Percentiles rank a stretch among this genome's conserved stretches.
phyloP scores from a whole-genome alignment of 228 moss, liverwort and hornwort species.

The Sphagnum magellanicum region DNA sequence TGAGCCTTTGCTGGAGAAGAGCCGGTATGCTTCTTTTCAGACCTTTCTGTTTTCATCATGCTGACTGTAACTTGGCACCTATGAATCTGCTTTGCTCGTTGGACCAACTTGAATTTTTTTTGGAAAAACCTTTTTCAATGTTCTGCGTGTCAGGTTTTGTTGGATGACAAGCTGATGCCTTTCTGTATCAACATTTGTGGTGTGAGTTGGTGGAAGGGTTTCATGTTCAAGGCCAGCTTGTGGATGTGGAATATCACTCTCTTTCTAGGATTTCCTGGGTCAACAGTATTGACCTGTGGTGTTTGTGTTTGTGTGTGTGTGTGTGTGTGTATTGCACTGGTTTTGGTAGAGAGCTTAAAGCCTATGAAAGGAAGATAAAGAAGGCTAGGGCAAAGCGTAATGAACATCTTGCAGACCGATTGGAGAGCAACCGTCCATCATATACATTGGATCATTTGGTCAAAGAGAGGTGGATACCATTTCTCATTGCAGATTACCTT shows the following conservation, averaged over 20 bases:
- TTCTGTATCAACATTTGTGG: too few relatives aligned
- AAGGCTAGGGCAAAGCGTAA: constrained; percentile 83
- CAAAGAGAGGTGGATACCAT: constrained; percentile 42
- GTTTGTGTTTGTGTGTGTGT: neutral
- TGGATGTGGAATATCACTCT: too few relatives aligned
- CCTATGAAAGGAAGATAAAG: constrained; percentile 76
- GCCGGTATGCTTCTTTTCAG: constrained; percentile 19
- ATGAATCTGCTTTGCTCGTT: neutral
- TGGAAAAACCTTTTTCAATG: neutral
- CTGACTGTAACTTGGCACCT: neutral
- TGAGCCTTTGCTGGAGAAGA: constrained; percentile 72
- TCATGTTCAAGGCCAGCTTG: too few relatives aligned
- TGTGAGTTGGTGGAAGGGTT: too few relatives aligned
- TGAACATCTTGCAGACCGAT: constrained; percentile 56
- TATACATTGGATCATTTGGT: constrained; percentile 79
- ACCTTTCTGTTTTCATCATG: neutral
- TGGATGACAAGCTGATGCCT: too few relatives aligned
- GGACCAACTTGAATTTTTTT: neutral
- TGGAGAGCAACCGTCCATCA: constrained; percentile 51
- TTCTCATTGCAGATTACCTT: neutral
- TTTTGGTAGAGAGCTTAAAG: constrained; percentile 55
- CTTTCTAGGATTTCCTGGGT: neutral
- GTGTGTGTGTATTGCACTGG: neutral
- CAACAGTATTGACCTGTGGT: neutral
- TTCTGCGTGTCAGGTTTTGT: too few relatives aligned